Evolutionary conservation across 192 early-diverging fungal genomes (phyloP), one percentile per base, ranked within the genome.

Genomic region (Glomus cerebriforme): DNA sequence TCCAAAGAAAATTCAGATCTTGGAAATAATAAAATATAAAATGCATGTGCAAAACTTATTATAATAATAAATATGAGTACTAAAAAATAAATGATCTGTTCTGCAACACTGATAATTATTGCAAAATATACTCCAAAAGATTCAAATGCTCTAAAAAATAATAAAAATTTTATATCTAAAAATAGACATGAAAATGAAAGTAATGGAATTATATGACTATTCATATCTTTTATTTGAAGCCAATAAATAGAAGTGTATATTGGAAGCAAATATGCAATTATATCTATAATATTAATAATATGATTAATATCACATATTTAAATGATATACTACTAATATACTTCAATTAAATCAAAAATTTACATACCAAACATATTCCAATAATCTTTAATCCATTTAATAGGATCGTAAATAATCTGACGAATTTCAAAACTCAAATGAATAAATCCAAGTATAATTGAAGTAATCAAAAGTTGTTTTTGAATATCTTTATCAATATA

Each of bases 41-140:
- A 47, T 10, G 70, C 22, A 54, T 72, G 70, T n/a, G 70, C 22
- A 72, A 49, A 72, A 37, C 35, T 27, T 5, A 71, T n/a, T 26
- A 71, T 19, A 8, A 71, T 71, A 15, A 71, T 15, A 12, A 19
- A 19, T 9, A 71, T 29, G 0, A 71, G 7, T 12, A 71, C 7
- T 19, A 71, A 24, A 15, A 71, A 71, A 45, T 37, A 71, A 22
- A 71, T 24, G 10, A 71, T 37, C 15, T 47, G 22, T 31, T 26
- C 3, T 24, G 69, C 69, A 26, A 71, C 69, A 24, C 69, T 37
- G 7, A 71, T 37, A 4, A 71, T 71, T 7, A 71, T 71, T 19
- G 69, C 69, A 39, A 45, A 47, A 49, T 71, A 71, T 45, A 43
- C 27, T 45, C 69, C 69, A 47, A 71, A 71, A 10, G 45, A 71